phyloP scores from a whole-genome alignment of 2,329 filamentous ascomycete species.

The Fusarium compactum region DNA sequence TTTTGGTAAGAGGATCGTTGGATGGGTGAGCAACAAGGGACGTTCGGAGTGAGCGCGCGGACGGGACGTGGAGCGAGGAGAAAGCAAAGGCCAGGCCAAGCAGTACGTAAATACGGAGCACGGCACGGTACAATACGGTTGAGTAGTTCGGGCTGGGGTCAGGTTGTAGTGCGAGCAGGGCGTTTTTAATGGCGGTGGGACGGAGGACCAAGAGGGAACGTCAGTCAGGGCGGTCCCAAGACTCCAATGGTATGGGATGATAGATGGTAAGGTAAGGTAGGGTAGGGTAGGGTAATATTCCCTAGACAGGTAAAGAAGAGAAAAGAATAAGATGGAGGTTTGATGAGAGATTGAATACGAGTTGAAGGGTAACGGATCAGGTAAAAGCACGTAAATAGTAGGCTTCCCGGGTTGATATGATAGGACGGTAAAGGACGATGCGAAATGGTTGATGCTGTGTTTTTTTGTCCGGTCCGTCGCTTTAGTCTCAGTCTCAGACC shows the following conservation, averaged over 20 bases:
- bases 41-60: constrained; percentile 39
- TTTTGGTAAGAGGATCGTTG: constrained; percentile 36
- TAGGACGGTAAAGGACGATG: constrained; percentile 19
- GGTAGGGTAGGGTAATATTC: neutral
- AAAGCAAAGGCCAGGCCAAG: constrained; percentile 19
- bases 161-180: constrained; percentile 22
- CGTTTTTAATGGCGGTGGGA: constrained; percentile 47
- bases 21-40: constrained; percentile 42
- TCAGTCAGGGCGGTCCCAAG: constrained; percentile 30
- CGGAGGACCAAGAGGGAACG: constrained; percentile 31
- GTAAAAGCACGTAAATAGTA: constrained; percentile 23
- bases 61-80: constrained; percentile 37
- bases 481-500: constrained; percentile 22
- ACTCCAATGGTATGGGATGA: neutral
- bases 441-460: constrained; percentile 23
- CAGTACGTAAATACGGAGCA: constrained; percentile 42
- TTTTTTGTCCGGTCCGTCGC: constrained; percentile 21
- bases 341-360: constrained; percentile 46
- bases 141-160: constrained; percentile 23
- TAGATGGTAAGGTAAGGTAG: neutral
- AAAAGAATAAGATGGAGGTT: constrained; percentile 5
- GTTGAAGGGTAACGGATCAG: constrained; percentile 26
- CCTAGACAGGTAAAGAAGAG: constrained; percentile 20
- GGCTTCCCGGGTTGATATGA: constrained; percentile 16
- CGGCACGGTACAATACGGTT: constrained; percentile 29